Evolutionary conservation across 2,329 filamentous ascomycete genomes (phyloP), one percentile per base, ranked within the genome.

Genomic region (Neonectria ditissima): DNA sequence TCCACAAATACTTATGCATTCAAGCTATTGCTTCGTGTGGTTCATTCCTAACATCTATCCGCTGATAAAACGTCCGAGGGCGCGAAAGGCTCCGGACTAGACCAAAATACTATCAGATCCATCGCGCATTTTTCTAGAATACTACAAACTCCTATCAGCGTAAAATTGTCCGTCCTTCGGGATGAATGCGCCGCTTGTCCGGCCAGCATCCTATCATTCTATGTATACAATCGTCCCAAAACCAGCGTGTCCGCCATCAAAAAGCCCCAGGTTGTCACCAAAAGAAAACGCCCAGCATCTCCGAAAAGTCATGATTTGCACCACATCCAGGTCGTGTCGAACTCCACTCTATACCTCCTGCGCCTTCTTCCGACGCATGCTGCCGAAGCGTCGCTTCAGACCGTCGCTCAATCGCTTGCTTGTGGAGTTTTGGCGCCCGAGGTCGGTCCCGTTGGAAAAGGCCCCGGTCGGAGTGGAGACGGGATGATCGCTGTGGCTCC

Each of bases 311-410:
- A 32, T 28, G 10, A 34, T 20, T 20, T n/a, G 30, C 30, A 43
- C 5, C 20, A 22, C 52, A 32, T 16, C 26, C 13, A 34, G 22
- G 9, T 20, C 22, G 32, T 7, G 8, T 37, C 5, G 18, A 13
- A 18, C 1, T 20, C 6, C 54, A 53, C 65, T 47, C 28, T 66
- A 50, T 11, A 56, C 68, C 48, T 71, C 70, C 2, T 63, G 66
- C 2, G 43, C 71, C 66, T 79, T 82, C 76, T 80, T 84, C 56
- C 79, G 79, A 48, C 84, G 80, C 55, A 89, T 71, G 69, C 83
- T 86, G 26, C 85, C 86, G 55, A 88, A 81, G 16, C 85, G 81
- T 44, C 81, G 79, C 79, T 84, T 87, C 44, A 89, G 69, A 2
- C 84, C 85, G 28, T 86, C 83, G 13, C 82, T 78, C 8, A 87